Evolutionary conservation across 192 early-diverging fungal genomes (phyloP).

Genomic region (Gigaspora rosea): DNA sequence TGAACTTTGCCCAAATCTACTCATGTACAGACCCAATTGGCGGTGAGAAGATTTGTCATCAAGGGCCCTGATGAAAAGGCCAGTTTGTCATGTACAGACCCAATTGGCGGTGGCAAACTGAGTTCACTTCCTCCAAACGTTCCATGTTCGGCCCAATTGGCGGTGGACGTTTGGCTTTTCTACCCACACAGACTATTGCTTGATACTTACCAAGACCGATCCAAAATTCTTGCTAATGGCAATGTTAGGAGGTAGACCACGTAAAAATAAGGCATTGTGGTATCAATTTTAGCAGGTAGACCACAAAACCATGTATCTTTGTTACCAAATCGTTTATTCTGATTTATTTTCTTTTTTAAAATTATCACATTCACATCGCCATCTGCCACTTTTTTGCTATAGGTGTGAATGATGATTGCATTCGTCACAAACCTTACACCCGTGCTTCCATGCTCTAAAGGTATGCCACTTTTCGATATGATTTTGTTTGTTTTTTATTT

Average conservation of each 20-base stretch:
- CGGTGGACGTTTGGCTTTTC: neutral
- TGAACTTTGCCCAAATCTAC: slow-evolving; percentile 19
- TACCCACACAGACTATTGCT: too few species aligned
- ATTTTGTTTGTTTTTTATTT: too few species aligned
- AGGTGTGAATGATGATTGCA: neutral
- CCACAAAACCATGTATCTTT: too few species aligned
- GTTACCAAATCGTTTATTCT: too few species aligned
- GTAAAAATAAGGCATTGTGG: too few species aligned
- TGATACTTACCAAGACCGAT: too few species aligned
- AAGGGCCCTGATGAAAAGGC: too few species aligned
- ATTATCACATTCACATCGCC: too few species aligned
- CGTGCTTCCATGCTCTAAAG: neutral
- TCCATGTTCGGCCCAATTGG: neutral
- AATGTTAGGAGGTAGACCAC: too few species aligned
- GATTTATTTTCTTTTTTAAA: too few species aligned
- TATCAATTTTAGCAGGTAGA: too few species aligned
- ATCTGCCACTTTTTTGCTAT: neutral
- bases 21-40: slow-evolving; percentile 22
- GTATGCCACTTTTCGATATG: neutral
- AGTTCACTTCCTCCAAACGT: slow-evolving; percentile 8
- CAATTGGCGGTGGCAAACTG: slow-evolving; percentile 15
- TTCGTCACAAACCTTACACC: neutral
- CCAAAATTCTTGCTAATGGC: too few species aligned
- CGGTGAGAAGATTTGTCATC: slow-evolving; percentile 19
- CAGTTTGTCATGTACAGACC: slow-evolving; percentile 19